Evolutionary conservation across 1,139 yeast species (phyloP).

Genomic region (Saccharomyces hybrid): DNA sequence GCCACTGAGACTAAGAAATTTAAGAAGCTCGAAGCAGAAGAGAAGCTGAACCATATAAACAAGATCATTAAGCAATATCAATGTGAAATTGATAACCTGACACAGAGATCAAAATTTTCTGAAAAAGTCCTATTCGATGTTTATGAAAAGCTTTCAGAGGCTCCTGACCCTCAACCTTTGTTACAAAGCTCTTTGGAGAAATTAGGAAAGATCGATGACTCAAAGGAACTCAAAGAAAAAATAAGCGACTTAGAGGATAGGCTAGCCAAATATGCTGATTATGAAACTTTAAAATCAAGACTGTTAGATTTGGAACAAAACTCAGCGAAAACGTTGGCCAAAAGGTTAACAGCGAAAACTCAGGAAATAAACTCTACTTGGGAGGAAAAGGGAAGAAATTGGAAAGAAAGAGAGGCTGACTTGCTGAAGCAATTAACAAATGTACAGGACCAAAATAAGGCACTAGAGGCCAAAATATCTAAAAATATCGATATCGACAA

Average conservation of each 20-base stretch:
- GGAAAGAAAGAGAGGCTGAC: conserved; percentile 47
- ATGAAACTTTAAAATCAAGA: conserved; percentile 63
- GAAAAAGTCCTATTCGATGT: conserved; percentile 68
- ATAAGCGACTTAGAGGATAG: conserved; percentile 52
- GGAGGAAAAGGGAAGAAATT: conserved; percentile 57
- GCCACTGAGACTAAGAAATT: conserved; percentile 80
- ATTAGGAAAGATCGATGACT: conserved; percentile 51
- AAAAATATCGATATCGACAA: conserved; percentile 39
- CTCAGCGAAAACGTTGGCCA: conserved; percentile 44
- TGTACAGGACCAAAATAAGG: conserved; percentile 40
- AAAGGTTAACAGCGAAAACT: conserved; percentile 46
- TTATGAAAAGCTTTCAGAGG: conserved; percentile 72
- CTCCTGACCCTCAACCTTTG: conserved; percentile 87
- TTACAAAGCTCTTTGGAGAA: conserved; percentile 66
- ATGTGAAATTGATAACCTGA: conserved; percentile 74
- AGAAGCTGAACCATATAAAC: conserved; percentile 52
- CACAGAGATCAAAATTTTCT: conserved; percentile 66
- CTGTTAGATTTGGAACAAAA: conserved; percentile 52
- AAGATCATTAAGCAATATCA: conserved; percentile 79
- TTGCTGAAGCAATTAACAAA: conserved; percentile 39
- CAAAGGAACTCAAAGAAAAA: conserved; percentile 46
- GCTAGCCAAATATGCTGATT: conserved; percentile 62
- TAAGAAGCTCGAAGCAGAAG: conserved; percentile 58
- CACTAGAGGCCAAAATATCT: conserved; percentile 48
- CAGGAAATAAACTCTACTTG: conserved; percentile 51